Conservation (phyloP, 2,329 filamentous ascomycete species). For the Fusarium equiseti region DNA sequence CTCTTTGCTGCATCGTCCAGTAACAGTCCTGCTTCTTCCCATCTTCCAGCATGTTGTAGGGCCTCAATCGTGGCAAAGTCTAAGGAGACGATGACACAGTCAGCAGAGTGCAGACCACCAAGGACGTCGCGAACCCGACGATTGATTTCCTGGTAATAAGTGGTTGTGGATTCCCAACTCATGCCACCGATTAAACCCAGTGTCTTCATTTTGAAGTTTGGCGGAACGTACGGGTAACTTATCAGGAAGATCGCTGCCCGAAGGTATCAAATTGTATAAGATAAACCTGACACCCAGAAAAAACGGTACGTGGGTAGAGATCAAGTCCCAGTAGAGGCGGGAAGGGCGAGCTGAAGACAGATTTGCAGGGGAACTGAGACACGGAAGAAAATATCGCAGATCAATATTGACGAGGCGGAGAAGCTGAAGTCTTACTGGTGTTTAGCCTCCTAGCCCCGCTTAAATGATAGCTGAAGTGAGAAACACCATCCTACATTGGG, state of each 20-base stretch:
- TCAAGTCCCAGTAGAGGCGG: neutral
- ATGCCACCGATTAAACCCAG: conserved; percentile 46
- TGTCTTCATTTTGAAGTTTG: conserved; percentile 39
- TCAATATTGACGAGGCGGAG: neutral
- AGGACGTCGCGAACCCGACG: conserved; percentile 37
- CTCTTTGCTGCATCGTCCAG: conserved; percentile 33
- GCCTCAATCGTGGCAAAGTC: conserved; percentile 44
- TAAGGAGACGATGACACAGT: conserved; percentile 43
- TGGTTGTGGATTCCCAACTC: conserved; percentile 46
- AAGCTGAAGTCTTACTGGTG: accelerated
- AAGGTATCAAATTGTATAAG: no score
- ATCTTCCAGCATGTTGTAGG: conserved; percentile 32
- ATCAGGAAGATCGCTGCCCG: no score
- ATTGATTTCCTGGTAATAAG: conserved; percentile 47
- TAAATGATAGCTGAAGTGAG: neutral
- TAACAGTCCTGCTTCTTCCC: conserved; percentile 30
- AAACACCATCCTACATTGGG: neutral
- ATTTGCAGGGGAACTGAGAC: neutral
- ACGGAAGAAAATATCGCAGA: neutral
- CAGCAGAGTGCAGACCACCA: conserved; percentile 42
- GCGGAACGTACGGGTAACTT: neutral
- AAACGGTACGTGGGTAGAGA: no score
- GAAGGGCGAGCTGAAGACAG: neutral
- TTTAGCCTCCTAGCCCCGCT: accelerated
- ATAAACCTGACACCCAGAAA: no score